Evolutionary conservation across 495 filamentous ascomycete genomes (phyloP).

Genomic region (Aspergillus conjunctus): DNA sequence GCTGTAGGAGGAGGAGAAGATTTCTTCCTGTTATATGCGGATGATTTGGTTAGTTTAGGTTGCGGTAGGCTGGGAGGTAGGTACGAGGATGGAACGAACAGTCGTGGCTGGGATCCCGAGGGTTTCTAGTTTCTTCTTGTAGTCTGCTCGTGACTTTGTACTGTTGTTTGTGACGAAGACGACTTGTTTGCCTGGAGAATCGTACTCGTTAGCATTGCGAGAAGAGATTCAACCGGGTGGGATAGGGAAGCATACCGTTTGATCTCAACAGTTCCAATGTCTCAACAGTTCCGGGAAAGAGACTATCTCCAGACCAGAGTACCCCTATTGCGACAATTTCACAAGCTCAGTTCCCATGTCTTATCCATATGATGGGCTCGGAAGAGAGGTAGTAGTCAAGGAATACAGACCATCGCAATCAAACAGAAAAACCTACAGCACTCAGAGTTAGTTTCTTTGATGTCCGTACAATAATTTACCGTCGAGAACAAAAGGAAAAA

Average conservation of each 20-base stretch:
- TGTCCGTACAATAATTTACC: background rate
- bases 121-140: constrained; percentile 83
- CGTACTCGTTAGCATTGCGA: background rate
- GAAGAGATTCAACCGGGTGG: background rate
- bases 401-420: constrained; percentile 86
- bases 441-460: background rate
- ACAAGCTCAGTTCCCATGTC: constrained; percentile 20
- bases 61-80: background rate
- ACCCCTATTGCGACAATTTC: constrained; percentile 65
- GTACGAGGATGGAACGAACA: constrained; percentile 33
- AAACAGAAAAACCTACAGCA: constrained; percentile 81
- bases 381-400: background rate
- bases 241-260: constrained; percentile 58
- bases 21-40: constrained; percentile 66
- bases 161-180: constrained; percentile 99
- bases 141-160: constrained; percentile 90
- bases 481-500: background rate
- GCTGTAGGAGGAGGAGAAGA: constrained; percentile 94
- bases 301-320: constrained; percentile 90
- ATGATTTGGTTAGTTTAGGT: constrained; percentile 6
- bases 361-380: constrained; percentile 1
- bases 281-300: constrained; percentile 81
- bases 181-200: constrained; percentile 73
- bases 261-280: constrained; percentile 77
- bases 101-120: constrained; percentile 77